Conservation (phyloP, 768 basidiomycete species). For the Kwoniella pini region DNA sequence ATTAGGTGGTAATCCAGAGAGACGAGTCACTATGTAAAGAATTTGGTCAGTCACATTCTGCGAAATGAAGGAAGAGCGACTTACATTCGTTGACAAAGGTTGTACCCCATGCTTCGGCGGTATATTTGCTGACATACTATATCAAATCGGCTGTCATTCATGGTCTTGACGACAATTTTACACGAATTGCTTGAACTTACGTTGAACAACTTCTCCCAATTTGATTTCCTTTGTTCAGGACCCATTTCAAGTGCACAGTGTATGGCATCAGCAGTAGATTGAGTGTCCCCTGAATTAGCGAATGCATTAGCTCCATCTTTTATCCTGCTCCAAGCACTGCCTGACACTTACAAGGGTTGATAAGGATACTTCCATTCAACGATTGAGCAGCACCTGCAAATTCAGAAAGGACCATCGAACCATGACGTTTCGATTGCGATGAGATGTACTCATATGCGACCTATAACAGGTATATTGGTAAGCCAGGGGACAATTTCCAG, state of each 20-base stretch:
- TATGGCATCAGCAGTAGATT: conserved; percentile 96
- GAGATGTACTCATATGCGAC: conserved; percentile 99
- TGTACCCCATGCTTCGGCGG: conserved; percentile 54
- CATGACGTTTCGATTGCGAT: conserved; percentile 87
- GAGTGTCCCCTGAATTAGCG: conserved; percentile 71
- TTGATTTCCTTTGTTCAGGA: conserved; percentile 76
- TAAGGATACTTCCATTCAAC: conserved; percentile 91
- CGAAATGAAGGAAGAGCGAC: conserved; percentile 12
- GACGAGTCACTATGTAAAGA: conserved; percentile 27
- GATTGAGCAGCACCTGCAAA: conserved; percentile 97
- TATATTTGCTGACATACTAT: conserved; percentile 55
- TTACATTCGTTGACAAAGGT: conserved; percentile 52
- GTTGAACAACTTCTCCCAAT: conserved; percentile 92
- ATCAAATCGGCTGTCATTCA: neutral
- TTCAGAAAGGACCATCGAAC: conserved; percentile 96
- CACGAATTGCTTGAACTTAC: conserved; percentile 50
- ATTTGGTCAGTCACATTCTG: neutral
- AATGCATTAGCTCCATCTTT: neutral
- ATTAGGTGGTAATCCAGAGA: conserved; percentile 35
- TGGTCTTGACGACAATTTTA: neutral
- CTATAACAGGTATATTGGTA: conserved; percentile 56
- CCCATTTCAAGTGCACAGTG: conserved; percentile 92
- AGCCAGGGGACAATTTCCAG: neutral
- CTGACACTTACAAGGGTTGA: conserved; percentile 69
- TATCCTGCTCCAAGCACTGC: neutral